These are phyloP conservation scores for Zancudomyces culisetae DNA, from an alignment of 371 early-diverging fungal species.

Conservation along the genomic window DNA sequence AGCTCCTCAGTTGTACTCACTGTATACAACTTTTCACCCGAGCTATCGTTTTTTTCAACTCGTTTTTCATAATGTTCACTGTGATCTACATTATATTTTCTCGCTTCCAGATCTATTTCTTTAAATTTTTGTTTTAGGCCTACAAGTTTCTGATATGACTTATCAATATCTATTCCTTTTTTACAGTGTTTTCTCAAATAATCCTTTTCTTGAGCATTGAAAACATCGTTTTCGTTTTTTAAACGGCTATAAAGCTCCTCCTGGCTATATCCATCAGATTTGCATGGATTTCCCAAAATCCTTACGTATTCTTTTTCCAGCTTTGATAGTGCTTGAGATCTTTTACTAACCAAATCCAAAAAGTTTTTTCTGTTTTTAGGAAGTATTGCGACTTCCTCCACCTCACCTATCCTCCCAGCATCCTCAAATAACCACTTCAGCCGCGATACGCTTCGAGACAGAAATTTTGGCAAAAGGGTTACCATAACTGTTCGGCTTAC, in stretches of 20 bases:
- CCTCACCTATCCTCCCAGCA: slow-evolving; percentile 15
- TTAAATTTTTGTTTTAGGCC: background rate
- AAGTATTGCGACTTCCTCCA: slow-evolving; percentile 20
- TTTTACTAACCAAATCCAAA: slow-evolving; percentile 9
- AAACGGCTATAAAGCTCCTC: slow-evolving; percentile 7
- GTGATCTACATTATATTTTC: slow-evolving; percentile 34
- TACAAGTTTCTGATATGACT: background rate
- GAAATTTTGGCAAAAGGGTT: slow-evolving; percentile 15
- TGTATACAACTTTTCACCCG: slow-evolving; percentile 36
- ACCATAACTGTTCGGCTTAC: slow-evolving; percentile 26
- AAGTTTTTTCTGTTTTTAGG: slow-evolving; percentile 15
- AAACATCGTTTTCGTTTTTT: slow-evolving; percentile 5
- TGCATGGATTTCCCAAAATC: slow-evolving; percentile 24
- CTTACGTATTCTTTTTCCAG: slow-evolving; percentile 15
- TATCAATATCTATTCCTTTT: background rate
- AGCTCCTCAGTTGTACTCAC: no score
- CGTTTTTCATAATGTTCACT: slow-evolving; percentile 41
- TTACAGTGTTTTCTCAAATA: slow-evolving; percentile 6
- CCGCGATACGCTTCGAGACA: slow-evolving; percentile 13
- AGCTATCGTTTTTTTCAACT: slow-evolving; percentile 37
- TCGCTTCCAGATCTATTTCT: background rate
- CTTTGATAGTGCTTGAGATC: slow-evolving; percentile 9
- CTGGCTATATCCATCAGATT: slow-evolving; percentile 18
- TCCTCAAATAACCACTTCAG: slow-evolving; percentile 23
- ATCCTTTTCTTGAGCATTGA: slow-evolving; percentile 9